Conservation (phyloP, 1,284 basidiomycete species). For the Meira nashicola region DNA sequence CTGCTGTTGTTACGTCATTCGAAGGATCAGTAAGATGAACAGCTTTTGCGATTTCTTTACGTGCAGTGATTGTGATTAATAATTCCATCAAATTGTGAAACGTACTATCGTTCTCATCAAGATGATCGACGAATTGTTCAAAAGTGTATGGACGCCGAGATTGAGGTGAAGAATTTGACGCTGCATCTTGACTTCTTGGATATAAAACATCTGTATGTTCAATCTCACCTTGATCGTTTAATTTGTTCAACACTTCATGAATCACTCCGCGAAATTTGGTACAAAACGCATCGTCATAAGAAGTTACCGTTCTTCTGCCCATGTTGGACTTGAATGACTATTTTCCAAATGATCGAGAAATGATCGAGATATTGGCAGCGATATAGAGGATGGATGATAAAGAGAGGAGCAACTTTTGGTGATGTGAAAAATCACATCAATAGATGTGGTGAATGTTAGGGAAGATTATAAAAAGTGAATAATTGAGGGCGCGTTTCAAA, state of each 20-base stretch:
- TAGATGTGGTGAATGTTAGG: too few relatives aligned
- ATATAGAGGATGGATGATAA: too few relatives aligned
- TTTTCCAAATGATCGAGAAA: too few relatives aligned
- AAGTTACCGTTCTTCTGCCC: conserved; percentile 4
- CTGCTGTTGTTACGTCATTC: too few relatives aligned
- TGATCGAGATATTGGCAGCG: too few relatives aligned
- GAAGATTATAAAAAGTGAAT: too few relatives aligned
- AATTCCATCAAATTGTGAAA: conserved; percentile 28
- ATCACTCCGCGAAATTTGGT: conserved; percentile 28
- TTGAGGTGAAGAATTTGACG: too few relatives aligned
- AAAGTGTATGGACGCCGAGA: conserved; percentile 15
- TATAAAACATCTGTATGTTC: conserved; percentile 18
- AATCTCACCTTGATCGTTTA: conserved; percentile 29
- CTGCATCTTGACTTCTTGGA: background rate
- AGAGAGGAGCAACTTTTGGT: too few relatives aligned
- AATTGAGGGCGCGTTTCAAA: too few relatives aligned
- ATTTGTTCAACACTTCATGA: conserved; percentile 26
- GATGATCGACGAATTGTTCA: conserved; percentile 30
- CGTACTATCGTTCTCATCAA: conserved; percentile 27
- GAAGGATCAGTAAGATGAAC: too few relatives aligned
- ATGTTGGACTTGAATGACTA: too few relatives aligned
- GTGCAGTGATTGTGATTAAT: conserved; percentile 22
- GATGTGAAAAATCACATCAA: too few relatives aligned
- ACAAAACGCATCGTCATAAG: conserved; percentile 28
- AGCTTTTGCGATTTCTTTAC: background rate